phyloP scores from a whole-genome alignment of 2,329 filamentous ascomycete species.

The Neofusicoccum cordaticola region DNA sequence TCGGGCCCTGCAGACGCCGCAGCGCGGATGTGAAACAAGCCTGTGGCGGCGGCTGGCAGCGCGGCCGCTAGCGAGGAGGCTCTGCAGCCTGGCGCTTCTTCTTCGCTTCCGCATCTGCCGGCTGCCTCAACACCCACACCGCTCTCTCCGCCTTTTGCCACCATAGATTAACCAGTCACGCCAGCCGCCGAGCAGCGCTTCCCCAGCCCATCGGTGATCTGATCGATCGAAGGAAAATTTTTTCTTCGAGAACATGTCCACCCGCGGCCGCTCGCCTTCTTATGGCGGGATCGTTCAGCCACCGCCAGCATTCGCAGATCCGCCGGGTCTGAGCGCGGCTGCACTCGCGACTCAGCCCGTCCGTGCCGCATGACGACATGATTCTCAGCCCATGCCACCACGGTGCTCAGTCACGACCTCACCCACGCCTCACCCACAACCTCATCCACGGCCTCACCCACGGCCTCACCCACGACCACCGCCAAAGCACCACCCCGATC shows the following conservation, averaged over 20 bases:
- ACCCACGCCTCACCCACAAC: no score
- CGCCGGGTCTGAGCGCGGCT: not conserved
- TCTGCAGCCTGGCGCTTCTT: no score
- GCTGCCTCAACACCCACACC: not conserved
- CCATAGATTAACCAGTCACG: constrained; percentile 5
- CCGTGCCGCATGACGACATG: not conserved
- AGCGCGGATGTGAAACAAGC: not conserved
- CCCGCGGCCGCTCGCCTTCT: not conserved
- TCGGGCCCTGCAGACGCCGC: not conserved
- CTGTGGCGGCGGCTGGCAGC: not conserved
- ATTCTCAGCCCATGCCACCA: not conserved
- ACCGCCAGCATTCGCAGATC: not conserved
- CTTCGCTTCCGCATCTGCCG: not conserved
- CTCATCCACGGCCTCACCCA: not conserved
- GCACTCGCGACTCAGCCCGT: not conserved
- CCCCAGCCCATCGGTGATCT: not conserved
- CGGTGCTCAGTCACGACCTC: not conserved
- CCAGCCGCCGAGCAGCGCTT: not conserved
- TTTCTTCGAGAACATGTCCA: not conserved
- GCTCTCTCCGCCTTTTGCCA: constrained; percentile 7
- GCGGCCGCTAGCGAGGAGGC: not conserved
- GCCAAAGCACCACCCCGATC: not conserved
- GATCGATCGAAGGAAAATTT: not conserved
- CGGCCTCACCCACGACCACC: not conserved
- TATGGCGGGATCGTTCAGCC: not conserved